Evolutionary conservation across 2,329 filamentous ascomycete species (phyloP).

Genomic region (Taxawa tesnikishii): DNA sequence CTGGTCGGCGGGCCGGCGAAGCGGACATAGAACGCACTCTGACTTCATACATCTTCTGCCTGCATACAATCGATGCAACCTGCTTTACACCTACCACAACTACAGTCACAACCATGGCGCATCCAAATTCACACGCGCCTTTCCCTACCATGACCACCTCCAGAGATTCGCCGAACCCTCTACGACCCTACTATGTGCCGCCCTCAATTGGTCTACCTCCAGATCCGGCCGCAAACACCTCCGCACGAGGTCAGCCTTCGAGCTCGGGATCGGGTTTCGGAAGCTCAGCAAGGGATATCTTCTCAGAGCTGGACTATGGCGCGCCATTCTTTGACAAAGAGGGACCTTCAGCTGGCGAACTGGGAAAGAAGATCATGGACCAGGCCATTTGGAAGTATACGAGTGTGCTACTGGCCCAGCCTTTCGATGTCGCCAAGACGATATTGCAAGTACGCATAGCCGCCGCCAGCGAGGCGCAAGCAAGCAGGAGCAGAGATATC

Average conservation of each 20-base stretch:
- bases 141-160: constrained; percentile 28
- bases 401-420: constrained; percentile 78
- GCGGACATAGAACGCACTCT: too few relatives aligned
- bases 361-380: constrained; percentile 65
- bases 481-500: background rate
- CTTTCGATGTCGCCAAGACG: constrained; percentile 94
- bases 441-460: constrained; percentile 65
- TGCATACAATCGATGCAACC: too few relatives aligned
- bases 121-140: constrained; percentile 10
- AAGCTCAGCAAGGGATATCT: constrained; percentile 65
- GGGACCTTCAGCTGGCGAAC: constrained; percentile 61
- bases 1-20: too few relatives aligned
- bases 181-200: constrained; percentile 60
- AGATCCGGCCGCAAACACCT: constrained; percentile 22
- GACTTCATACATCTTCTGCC: too few relatives aligned
- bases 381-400: constrained; percentile 87
- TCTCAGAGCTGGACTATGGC: constrained; percentile 84
- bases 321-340: constrained; percentile 63
- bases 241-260: constrained; percentile 11
- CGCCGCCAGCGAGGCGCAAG: constrained; percentile 13
- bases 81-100: too few relatives aligned
- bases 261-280: constrained; percentile 39
- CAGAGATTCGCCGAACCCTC: constrained; percentile 44
- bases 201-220: constrained; percentile 51
- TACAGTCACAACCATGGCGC: too few relatives aligned